These are phyloP conservation scores for Botrytis byssoidea DNA, from an alignment of 2,329 filamentous ascomycete genomes.

Conservation along the genomic window DNA sequence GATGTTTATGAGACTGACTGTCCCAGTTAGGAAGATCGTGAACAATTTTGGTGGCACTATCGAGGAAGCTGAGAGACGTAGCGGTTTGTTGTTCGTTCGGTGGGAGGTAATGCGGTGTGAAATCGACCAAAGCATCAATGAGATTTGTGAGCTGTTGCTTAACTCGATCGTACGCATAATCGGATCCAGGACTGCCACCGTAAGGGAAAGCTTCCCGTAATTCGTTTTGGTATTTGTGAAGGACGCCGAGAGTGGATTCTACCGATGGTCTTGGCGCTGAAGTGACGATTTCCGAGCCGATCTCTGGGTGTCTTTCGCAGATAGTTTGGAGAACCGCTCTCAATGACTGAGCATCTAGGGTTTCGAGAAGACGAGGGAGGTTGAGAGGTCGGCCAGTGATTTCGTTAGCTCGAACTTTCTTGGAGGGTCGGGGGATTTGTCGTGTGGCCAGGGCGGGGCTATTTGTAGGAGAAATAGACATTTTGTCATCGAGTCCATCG, in stretches of 20 bases:
- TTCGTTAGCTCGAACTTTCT: slow-evolving; percentile 64
- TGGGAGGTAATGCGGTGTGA: slow-evolving; percentile 92
- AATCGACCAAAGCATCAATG: slow-evolving; percentile 87
- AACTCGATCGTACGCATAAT: slow-evolving; percentile 94
- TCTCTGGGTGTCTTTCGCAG: slow-evolving; percentile 83
- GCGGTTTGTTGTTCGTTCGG: slow-evolving; percentile 84
- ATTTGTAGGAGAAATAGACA: slow-evolving; percentile 83
- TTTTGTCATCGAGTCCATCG: slow-evolving; percentile 74
- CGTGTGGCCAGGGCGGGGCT: slow-evolving; percentile 75
- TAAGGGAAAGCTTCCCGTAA: slow-evolving; percentile 80
- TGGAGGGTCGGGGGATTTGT: slow-evolving; percentile 64
- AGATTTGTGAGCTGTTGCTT: slow-evolving; percentile 76
- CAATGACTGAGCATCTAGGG: slow-evolving; percentile 80
- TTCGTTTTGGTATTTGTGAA: slow-evolving; percentile 76
- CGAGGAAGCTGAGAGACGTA: slow-evolving; percentile 80
- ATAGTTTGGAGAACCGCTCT: slow-evolving; percentile 85
- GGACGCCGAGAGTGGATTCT: slow-evolving; percentile 72
- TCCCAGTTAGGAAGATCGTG: slow-evolving; percentile 91
- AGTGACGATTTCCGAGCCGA: slow-evolving; percentile 79
- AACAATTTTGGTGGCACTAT: slow-evolving; percentile 85
- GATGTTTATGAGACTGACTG: slow-evolving; percentile 80
- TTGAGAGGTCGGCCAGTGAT: slow-evolving; percentile 64
- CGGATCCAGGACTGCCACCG: slow-evolving; percentile 78
- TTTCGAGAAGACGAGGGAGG: slow-evolving; percentile 83
- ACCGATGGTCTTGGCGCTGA: slow-evolving; percentile 87